These are phyloP conservation scores for Orbilia ellipsospora DNA, from an alignment of 2,329 filamentous ascomycete genomes.

Conservation along the genomic window DNA sequence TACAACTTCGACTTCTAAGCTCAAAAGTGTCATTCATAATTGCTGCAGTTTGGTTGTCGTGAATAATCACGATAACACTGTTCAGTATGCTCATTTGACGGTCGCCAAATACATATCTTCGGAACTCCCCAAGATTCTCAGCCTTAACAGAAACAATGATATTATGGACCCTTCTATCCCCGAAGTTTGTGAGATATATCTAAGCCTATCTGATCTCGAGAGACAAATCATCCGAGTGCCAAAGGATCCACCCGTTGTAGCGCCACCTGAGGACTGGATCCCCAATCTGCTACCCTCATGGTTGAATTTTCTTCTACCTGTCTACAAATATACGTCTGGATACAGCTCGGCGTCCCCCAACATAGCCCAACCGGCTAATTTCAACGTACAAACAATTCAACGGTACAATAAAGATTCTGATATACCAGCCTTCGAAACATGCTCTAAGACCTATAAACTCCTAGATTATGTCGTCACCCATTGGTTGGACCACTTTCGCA, in stretches of 20 bases:
- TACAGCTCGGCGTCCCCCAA: too few species aligned
- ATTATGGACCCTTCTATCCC: background rate
- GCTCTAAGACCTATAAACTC: too few species aligned
- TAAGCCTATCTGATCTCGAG: background rate
- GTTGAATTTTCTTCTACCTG: background rate
- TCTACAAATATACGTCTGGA: background rate
- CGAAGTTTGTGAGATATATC: background rate
- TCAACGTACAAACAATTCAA: too few species aligned
- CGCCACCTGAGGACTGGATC: background rate
- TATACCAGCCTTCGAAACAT: too few species aligned
- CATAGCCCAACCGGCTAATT: too few species aligned
- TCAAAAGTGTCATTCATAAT: constrained; percentile 16
- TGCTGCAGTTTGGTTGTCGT: constrained; percentile 28
- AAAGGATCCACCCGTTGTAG: background rate
- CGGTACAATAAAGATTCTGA: too few species aligned
- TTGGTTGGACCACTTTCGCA: background rate
- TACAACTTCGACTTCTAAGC: too few species aligned
- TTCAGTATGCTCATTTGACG: constrained; percentile 38
- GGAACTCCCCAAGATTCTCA: background rate
- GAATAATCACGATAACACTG: constrained; percentile 18
- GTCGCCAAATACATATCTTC: constrained; percentile 22
- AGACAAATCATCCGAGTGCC: background rate
- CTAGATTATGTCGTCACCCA: too few species aligned
- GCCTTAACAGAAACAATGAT: background rate
- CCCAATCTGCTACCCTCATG: background rate